A percentile compares a stretch with the other conserved stretches of the same genome.
phyloP scores from a whole-genome alignment of 2,329 filamentous ascomycete species.

The Ceratocystis papillata region DNA sequence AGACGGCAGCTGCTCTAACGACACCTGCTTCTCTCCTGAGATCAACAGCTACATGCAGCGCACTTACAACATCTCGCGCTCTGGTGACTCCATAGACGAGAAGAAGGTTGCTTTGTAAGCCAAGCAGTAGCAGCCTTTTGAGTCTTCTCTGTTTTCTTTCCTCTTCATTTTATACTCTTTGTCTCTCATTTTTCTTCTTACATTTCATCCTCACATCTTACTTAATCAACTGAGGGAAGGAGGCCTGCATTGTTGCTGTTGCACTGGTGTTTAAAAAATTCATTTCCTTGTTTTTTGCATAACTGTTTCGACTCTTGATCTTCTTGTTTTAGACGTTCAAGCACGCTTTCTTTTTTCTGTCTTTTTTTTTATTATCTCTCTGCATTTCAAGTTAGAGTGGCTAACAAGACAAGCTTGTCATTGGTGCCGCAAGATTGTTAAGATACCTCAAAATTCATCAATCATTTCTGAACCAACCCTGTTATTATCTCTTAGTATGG shows the following conservation, averaged over 20 bases:
- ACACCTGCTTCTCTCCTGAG: slow-evolving; percentile 25
- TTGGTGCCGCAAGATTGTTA: background rate
- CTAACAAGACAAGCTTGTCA: background rate
- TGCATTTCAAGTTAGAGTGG: slow-evolving; percentile 3
- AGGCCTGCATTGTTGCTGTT: background rate
- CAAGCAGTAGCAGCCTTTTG: background rate
- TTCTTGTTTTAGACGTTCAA: background rate
- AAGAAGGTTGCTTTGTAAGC: slow-evolving; percentile 15
- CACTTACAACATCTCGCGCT: slow-evolving; percentile 12
- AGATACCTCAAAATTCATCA: slow-evolving; percentile 8
- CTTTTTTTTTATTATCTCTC: background rate
- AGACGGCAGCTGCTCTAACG: slow-evolving; percentile 29
- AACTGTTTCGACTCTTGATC: background rate
- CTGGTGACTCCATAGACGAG: slow-evolving; percentile 18
- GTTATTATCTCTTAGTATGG: background rate
- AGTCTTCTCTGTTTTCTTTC: background rate
- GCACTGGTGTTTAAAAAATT: slow-evolving; percentile 1
- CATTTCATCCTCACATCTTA: background rate
- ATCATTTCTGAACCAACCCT: background rate
- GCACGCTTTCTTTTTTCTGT: background rate
- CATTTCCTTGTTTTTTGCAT: background rate
- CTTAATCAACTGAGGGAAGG: background rate
- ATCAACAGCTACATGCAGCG: slow-evolving; percentile 23
- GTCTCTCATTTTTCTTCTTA: slow-evolving; percentile 1
- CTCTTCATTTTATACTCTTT: slow-evolving; percentile 1